Evolutionary conservation across 352 stramenopile species (phyloP).

Genomic region (Albugo candida): DNA sequence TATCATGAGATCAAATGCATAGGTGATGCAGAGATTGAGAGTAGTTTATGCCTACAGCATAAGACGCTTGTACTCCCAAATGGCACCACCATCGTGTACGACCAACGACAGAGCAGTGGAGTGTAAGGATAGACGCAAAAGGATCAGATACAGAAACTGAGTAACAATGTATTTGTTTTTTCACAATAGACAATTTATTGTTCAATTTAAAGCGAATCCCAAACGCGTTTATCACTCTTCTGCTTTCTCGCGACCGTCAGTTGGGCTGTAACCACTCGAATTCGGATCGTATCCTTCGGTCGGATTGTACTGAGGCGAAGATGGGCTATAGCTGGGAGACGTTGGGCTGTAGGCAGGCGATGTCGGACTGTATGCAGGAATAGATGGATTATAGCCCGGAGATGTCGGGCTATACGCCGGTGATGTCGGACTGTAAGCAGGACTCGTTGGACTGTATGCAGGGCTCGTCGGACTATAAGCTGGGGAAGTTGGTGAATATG

Average conservation of each 20-base stretch:
- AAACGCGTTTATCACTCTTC: slow-evolving; percentile 2
- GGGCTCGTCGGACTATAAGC: slow-evolving; percentile 55
- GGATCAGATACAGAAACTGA: no score
- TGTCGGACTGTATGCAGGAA: slow-evolving; percentile 55
- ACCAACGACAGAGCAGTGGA: no score
- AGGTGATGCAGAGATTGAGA: no score
- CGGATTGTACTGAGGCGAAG: slow-evolving; percentile 7
- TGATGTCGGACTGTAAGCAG: slow-evolving; percentile 55
- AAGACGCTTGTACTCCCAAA: no score
- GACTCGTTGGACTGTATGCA: slow-evolving; percentile 49
- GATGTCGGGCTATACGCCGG: slow-evolving; percentile 75
- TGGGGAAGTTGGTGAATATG: slow-evolving; percentile 51
- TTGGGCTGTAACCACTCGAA: slow-evolving; percentile 56
- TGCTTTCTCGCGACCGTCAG: slow-evolving; percentile 28
- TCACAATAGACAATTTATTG: no score
- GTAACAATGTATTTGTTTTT: no score
- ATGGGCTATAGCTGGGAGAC: slow-evolving; percentile 27
- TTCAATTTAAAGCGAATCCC: no score
- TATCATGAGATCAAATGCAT: no score
- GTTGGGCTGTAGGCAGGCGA: slow-evolving; percentile 74
- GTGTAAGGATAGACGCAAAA: no score
- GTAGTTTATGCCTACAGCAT: no score
- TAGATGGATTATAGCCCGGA: slow-evolving; percentile 79
- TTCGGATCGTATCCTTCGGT: slow-evolving; percentile 47
- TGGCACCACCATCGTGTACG: no score